Conservation (phyloP, 148 eudicot genomes). For the Camellia granthamiana region DNA sequence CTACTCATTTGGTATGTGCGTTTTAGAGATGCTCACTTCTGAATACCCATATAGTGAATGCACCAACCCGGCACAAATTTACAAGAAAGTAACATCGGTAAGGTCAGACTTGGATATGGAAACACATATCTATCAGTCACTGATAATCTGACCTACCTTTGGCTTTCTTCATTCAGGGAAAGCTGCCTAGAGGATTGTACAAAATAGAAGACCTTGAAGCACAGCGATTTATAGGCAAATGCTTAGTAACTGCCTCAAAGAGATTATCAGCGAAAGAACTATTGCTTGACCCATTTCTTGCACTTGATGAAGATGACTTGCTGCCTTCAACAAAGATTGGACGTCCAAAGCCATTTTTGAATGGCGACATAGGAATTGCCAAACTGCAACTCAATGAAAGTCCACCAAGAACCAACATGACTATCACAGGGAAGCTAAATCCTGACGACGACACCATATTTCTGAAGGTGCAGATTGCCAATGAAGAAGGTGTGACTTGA, state of each 20-base stretch:
- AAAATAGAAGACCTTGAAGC: conserved; percentile 43
- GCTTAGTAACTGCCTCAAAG: conserved; percentile 41
- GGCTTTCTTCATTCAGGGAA: conserved; percentile 35
- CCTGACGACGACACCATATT: conserved; percentile 46
- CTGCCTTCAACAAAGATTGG: conserved; percentile 1
- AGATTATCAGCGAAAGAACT: conserved; percentile 47
- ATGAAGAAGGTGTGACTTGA: conserved; percentile 35
- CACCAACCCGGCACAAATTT: conserved; percentile 53
- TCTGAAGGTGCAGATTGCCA: conserved; percentile 45
- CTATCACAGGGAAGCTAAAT: conserved; percentile 50
- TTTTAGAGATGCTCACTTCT: conserved; percentile 49
- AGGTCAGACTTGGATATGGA: conserved; percentile 16
- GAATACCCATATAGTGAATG: conserved; percentile 61
- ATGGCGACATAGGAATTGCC: conserved; percentile 29
- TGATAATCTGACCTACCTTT: neutral
- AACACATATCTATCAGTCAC: neutral
- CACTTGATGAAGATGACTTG: conserved; percentile 17
- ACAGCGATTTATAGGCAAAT: conserved; percentile 42
- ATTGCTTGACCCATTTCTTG: conserved; percentile 43
- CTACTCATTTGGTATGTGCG: conserved; percentile 58
- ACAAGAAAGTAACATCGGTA: conserved; percentile 57
- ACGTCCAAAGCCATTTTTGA: conserved; percentile 40
- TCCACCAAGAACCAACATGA: conserved; percentile 42
- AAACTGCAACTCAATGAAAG: conserved; percentile 28
- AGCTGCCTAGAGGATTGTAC: conserved; percentile 45